Evolutionary conservation across 129 eudicot genomes (phyloP).

Genomic region (Cynara cardunculus): DNA sequence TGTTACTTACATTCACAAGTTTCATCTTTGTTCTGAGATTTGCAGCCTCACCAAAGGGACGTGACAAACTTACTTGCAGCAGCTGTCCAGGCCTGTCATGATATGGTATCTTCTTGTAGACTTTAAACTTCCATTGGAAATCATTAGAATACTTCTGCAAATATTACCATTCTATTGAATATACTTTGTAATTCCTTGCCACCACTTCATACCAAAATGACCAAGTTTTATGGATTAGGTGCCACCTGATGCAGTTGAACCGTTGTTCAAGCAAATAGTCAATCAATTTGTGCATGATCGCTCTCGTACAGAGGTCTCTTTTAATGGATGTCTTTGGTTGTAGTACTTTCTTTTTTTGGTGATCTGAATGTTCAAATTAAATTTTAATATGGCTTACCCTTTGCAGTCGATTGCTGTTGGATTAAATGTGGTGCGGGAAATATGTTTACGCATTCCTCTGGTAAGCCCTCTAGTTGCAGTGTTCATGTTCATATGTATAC

Average conservation of each 20-base stretch:
- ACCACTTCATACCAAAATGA: constrained; percentile 5
- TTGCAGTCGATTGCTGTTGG: constrained; percentile 97
- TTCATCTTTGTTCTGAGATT: constrained; percentile 10
- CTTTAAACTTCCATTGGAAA: neutral
- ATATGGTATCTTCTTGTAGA: constrained; percentile 60
- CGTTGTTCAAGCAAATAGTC: constrained; percentile 80
- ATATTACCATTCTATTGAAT: neutral
- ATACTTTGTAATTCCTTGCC: neutral
- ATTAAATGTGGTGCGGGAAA: constrained; percentile 90
- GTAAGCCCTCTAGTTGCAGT: constrained; percentile 31
- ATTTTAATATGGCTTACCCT: neutral
- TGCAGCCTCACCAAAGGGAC: constrained; percentile 97
- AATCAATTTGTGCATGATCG: constrained; percentile 92
- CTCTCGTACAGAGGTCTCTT: constrained; percentile 84
- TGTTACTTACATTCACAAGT: neutral
- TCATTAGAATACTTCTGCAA: neutral
- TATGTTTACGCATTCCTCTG: constrained; percentile 93
- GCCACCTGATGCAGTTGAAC: constrained; percentile 97
- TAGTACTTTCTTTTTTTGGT: neutral
- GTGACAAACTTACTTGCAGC: constrained; percentile 92
- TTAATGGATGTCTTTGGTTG: neutral
- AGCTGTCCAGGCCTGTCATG: constrained; percentile 98
- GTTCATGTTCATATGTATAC: constrained; percentile 2
- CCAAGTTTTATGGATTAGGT: constrained; percentile 45
- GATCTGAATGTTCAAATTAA: neutral